Base-by-base conservation (phyloP, 768 basidiomycete species). In the Naganishia vaughanmartiniae region DNA sequence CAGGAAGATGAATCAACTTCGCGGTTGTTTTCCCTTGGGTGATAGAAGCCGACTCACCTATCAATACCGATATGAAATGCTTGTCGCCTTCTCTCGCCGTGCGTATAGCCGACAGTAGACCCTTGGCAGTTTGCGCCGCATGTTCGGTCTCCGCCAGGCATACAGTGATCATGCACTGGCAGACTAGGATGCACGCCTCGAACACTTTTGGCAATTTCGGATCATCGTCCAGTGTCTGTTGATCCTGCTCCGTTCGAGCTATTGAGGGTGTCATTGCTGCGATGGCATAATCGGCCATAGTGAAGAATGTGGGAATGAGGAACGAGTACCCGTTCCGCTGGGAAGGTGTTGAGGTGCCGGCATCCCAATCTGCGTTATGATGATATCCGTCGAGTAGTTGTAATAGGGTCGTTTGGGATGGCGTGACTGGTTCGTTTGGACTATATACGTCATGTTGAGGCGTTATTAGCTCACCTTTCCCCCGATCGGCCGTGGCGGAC, bases 301-400 rank as follows among this genome's bases (percentile, higher is more conserved):
- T 78, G 71, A 88, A 85, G 76, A 91, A 89, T 17, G 84, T 80
- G 39, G 82, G 83, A n/a, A 87, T 83, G 33, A 92, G 81, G 83
- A 91, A 87, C 11, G 84, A 33, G 42, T 63, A 63, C 9, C 24
- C 42, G 21, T 42, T 31, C 21, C 24, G 34, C 36, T 63, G 39
- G 6, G 4, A n/a, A 17, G 26, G 19, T 69, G 75, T 65, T 15
- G 73, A 54, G 17, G 54, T 53, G 28, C 34, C 19, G 66, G 57
- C n/a, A 33, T 56, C 46, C 42, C 45, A 60, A 21, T 60, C 68
- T 3, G 42, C 33, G 57, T 33, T 46, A 56, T 69, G 89, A 66
- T 93, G 83, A 77, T 91, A 89, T 1, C 91, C 90, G 78, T 95
- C 93, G 15, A 93, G 83, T 19, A 95, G 83, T 80, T 93, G 94